Percentiles rank a stretch among this genome's conserved stretches.
phyloP scores from a whole-genome alignment of 2,329 filamentous ascomycete genomes.

The Arthrobotrys conoides region DNA sequence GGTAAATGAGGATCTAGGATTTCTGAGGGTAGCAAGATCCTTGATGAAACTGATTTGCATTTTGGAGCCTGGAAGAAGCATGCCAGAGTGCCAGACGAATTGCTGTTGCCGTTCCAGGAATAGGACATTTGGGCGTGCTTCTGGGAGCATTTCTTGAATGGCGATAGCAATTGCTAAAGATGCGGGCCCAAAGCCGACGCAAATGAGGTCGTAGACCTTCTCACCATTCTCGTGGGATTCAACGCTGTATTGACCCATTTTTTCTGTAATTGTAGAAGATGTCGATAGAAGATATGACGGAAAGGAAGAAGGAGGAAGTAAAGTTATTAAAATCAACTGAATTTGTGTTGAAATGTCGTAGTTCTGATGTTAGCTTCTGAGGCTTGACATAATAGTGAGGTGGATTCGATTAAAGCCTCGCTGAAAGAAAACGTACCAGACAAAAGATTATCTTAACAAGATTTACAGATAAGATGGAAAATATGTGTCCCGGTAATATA shows the following conservation, averaged over 20 bases:
- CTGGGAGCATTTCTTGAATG: constrained; percentile 80
- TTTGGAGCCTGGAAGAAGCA: constrained; percentile 91
- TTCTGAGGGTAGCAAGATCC: constrained; percentile 88
- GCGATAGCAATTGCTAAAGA: constrained; percentile 91
- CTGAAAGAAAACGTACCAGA: constrained; percentile 16
- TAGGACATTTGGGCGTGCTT: constrained; percentile 78
- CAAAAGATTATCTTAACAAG: constrained; percentile 35
- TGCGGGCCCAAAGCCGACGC: constrained; percentile 92
- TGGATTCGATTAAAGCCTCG: not conserved
- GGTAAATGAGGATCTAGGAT: constrained; percentile 91
- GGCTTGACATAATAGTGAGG: constrained; percentile 3
- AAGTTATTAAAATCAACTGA: constrained; percentile 14
- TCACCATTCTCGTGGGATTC: constrained; percentile 25
- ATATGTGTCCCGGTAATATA: constrained; percentile 29
- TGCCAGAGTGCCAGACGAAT: constrained; percentile 95
- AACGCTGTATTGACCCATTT: constrained; percentile 55
- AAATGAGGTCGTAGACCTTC: constrained; percentile 85
- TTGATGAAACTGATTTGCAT: constrained; percentile 99
- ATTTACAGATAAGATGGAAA: constrained; percentile 36
- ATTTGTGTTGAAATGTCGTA: constrained; percentile 44
- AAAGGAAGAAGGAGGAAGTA: constrained; percentile 11
- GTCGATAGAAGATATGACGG: not conserved
- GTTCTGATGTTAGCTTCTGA: constrained; percentile 30
- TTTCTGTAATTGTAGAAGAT: constrained; percentile 19
- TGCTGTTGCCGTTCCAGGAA: constrained; percentile 87